These are phyloP conservation scores for Podila epigama DNA, from an alignment of 192 early-diverging fungal species.

Conservation along the genomic window DNA sequence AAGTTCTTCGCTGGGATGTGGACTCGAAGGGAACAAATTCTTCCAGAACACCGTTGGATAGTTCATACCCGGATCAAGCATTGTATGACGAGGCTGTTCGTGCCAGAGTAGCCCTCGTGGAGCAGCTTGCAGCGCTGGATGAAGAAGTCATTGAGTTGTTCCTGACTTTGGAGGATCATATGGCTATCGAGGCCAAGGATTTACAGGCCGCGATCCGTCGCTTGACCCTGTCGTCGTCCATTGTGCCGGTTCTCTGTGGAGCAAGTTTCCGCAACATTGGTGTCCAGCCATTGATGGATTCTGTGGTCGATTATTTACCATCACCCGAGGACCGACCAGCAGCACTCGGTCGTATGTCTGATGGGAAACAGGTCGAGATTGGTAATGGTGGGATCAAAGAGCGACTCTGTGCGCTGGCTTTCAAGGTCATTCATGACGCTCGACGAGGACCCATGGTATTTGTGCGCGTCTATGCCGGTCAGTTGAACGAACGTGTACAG, in stretches of 20 bases:
- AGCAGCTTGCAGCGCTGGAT: conserved; percentile 84
- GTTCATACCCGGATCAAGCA: conserved; percentile 32
- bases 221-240: conserved; percentile 70
- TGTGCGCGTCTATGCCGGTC: conserved; percentile 88
- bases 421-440: conserved; percentile 90
- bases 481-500: conserved; percentile 68
- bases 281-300: conserved; percentile 93
- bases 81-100: conserved; percentile 55
- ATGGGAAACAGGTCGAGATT: conserved; percentile 51
- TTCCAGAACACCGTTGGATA: conserved; percentile 34
- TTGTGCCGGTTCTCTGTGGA: conserved; percentile 88
- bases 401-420: conserved; percentile 86
- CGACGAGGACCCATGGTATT: conserved; percentile 91
- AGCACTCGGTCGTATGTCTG: conserved; percentile 60
- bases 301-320: conserved; percentile 86
- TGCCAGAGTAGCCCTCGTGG: conserved; percentile 78
- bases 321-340: conserved; percentile 74
- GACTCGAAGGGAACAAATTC: conserved; percentile 56
- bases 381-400: conserved; percentile 55
- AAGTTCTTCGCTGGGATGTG: conserved; percentile 66
- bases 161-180: conserved; percentile 80
- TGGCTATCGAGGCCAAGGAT: conserved; percentile 66
- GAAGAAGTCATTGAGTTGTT: conserved; percentile 86
- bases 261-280: conserved; percentile 89
- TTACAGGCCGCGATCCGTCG: conserved; percentile 74